Conservation (phyloP, 768 basidiomycete species). For the Dioszegia crocea region DNA sequence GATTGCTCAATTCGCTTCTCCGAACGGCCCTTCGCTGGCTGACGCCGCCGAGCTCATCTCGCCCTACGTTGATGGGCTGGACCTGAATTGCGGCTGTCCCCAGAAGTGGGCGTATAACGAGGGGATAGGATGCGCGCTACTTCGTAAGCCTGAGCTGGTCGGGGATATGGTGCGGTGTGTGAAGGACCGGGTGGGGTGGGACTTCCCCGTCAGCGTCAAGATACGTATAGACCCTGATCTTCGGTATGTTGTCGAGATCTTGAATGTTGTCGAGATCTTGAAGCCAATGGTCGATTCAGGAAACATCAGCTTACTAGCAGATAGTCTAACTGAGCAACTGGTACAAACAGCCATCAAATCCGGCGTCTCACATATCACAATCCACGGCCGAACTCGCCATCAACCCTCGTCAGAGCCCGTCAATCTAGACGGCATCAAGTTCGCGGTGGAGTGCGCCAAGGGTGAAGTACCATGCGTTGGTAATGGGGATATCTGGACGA, state of each 20-base stretch:
- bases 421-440: slow-evolving; percentile 50
- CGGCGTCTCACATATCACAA: slow-evolving; percentile 52
- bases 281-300: no score
- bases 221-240: slow-evolving; percentile 54
- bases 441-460: slow-evolving; percentile 52
- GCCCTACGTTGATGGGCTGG: slow-evolving; percentile 54
- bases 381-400: slow-evolving; percentile 55
- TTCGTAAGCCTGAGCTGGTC: slow-evolving; percentile 54
- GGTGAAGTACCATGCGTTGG: slow-evolving; percentile 53
- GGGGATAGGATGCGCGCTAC: slow-evolving; percentile 53
- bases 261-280: slow-evolving; percentile 13
- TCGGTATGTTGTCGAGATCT: slow-evolving; percentile 31
- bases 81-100: slow-evolving; percentile 56
- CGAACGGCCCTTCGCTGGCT: slow-evolving; percentile 51
- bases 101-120: slow-evolving; percentile 54
- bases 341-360: slow-evolving; percentile 52
- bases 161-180: slow-evolving; percentile 53
- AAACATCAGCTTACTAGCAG: slow-evolving; percentile 2
- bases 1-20: slow-evolving; percentile 55
- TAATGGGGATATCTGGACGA: slow-evolving; percentile 54
- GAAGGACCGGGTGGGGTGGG: slow-evolving; percentile 51
- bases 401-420: slow-evolving; percentile 53
- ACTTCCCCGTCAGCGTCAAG: slow-evolving; percentile 55
- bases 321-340: slow-evolving; percentile 51
- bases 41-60: slow-evolving; percentile 53